Evolutionary conservation across 805 yeast species (phyloP).

Genomic region (Yarrowia divulgata): DNA sequence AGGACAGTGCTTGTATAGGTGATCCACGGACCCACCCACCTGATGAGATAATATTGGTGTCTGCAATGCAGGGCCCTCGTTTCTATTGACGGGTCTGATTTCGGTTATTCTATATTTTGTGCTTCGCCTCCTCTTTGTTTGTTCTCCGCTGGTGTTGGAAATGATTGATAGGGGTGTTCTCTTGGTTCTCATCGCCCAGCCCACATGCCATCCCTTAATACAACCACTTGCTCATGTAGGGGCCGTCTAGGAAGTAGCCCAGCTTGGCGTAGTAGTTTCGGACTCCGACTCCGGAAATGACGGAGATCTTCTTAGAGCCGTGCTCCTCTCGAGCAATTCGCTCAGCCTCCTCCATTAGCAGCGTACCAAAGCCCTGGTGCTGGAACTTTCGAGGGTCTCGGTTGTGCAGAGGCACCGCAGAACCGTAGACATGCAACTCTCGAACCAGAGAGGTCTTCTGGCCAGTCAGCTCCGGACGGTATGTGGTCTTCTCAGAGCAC

Average conservation of each 20-base stretch:
- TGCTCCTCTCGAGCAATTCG: slow-evolving; percentile 95
- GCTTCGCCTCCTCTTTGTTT: not conserved
- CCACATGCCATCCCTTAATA: slow-evolving; percentile 21
- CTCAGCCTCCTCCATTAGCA: slow-evolving; percentile 98
- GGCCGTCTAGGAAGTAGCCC: slow-evolving; percentile 94
- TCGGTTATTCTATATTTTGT: not conserved
- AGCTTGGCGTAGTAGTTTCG: slow-evolving; percentile 92
- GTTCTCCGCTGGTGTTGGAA: not conserved
- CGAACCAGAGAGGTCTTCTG: slow-evolving; percentile 95
- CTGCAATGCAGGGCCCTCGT: slow-evolving; percentile 12
- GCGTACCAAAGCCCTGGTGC: slow-evolving; percentile 98
- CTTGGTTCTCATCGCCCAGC: too few relatives aligned
- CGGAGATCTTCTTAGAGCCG: slow-evolving; percentile 88
- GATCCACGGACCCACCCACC: not conserved
- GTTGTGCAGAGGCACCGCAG: slow-evolving; percentile 94
- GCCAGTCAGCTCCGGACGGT: slow-evolving; percentile 80
- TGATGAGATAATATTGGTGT: slow-evolving; percentile 1
- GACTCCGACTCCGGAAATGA: slow-evolving; percentile 97
- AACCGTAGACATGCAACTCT: slow-evolving; percentile 96
- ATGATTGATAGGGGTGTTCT: too few relatives aligned
- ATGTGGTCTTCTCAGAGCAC: slow-evolving; percentile 88
- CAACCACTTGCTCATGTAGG: slow-evolving; percentile 86
- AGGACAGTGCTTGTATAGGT: not conserved
- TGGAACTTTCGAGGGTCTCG: slow-evolving; percentile 98
- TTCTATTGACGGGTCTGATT: slow-evolving; percentile 3